These are phyloP conservation scores for Stemphylium lycopersici DNA, from an alignment of 2,329 filamentous ascomycete species.

Conservation along the genomic window DNA sequence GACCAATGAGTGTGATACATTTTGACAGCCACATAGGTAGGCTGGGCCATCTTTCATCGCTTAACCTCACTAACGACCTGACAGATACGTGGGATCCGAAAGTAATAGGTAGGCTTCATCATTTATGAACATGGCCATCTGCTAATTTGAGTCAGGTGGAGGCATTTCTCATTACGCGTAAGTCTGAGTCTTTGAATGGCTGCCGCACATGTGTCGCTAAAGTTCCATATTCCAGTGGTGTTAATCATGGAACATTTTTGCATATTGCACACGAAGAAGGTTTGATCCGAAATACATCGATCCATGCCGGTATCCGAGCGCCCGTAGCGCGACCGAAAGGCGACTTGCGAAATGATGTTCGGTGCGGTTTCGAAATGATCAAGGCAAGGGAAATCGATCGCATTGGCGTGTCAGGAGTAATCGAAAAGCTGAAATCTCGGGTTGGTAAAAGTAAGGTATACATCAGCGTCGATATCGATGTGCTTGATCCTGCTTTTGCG, in stretches of 20 bases:
- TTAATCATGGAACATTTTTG: conserved; percentile 68
- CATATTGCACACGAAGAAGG: conserved; percentile 68
- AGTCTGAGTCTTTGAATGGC: conserved; percentile 27
- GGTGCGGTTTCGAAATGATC: conserved; percentile 65
- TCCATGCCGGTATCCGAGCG: conserved; percentile 67
- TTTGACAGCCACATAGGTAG: conserved; percentile 61
- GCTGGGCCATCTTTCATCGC: not conserved
- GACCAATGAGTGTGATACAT: conserved; percentile 62
- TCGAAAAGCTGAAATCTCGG: conserved; percentile 57
- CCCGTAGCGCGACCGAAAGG: conserved; percentile 57
- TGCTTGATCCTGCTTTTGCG: conserved; percentile 62
- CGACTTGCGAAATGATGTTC: conserved; percentile 62
- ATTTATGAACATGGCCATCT: not conserved
- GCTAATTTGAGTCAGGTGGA: conserved; percentile 51
- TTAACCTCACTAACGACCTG: not conserved
- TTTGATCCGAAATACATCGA: conserved; percentile 62
- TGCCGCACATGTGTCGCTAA: conserved; percentile 5
- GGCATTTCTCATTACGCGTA: conserved; percentile 66
- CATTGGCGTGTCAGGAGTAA: conserved; percentile 55
- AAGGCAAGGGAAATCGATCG: conserved; percentile 62
- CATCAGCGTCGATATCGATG: conserved; percentile 63
- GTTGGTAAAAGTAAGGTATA: conserved; percentile 62
- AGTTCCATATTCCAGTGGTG: conserved; percentile 39
- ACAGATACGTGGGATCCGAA: conserved; percentile 63
- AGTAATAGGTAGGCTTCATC: conserved; percentile 53